Percentiles rank a stretch among this genome's conserved stretches.
Evolutionary conservation across 1,139 yeast species (phyloP).

Genomic region (Geotrichum candidum): DNA sequence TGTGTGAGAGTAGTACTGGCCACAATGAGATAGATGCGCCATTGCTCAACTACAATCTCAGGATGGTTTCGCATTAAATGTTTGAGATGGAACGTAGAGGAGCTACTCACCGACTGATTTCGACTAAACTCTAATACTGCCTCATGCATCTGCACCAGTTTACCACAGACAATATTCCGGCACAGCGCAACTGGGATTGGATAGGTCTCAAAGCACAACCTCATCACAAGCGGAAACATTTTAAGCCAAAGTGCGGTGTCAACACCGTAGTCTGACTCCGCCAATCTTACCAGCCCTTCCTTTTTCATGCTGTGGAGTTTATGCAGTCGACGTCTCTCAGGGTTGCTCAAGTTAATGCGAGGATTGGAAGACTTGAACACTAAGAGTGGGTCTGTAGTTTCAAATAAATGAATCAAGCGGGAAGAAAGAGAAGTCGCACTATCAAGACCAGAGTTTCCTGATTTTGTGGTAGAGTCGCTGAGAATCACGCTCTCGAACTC

Average conservation of each 20-base stretch:
- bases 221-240: slow-evolving; percentile 69
- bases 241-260: slow-evolving; percentile 95
- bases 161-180: slow-evolving; percentile 83
- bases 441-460: not conserved
- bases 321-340: slow-evolving; percentile 68
- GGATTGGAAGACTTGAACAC: slow-evolving; percentile 47
- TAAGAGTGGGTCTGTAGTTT: slow-evolving; percentile 61
- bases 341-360: slow-evolving; percentile 62
- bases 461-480: slow-evolving; percentile 12
- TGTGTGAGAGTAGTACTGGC: slow-evolving; percentile 91
- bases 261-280: slow-evolving; percentile 89
- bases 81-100: slow-evolving; percentile 22
- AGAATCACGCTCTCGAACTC: slow-evolving; percentile 52
- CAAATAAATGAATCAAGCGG: slow-evolving; percentile 71
- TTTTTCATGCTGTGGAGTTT: slow-evolving; percentile 56
- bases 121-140: slow-evolving; percentile 60
- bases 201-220: slow-evolving; percentile 68
- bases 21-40: slow-evolving; percentile 82
- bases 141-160: slow-evolving; percentile 87
- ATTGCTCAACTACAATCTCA: slow-evolving; percentile 73
- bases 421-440: slow-evolving; percentile 69
- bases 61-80: slow-evolving; percentile 47
- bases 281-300: slow-evolving; percentile 63
- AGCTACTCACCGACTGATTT: slow-evolving; percentile 28
- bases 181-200: slow-evolving; percentile 94